Conservation (phyloP, 768 basidiomycete genomes). For the Mrakia gelida region DNA sequence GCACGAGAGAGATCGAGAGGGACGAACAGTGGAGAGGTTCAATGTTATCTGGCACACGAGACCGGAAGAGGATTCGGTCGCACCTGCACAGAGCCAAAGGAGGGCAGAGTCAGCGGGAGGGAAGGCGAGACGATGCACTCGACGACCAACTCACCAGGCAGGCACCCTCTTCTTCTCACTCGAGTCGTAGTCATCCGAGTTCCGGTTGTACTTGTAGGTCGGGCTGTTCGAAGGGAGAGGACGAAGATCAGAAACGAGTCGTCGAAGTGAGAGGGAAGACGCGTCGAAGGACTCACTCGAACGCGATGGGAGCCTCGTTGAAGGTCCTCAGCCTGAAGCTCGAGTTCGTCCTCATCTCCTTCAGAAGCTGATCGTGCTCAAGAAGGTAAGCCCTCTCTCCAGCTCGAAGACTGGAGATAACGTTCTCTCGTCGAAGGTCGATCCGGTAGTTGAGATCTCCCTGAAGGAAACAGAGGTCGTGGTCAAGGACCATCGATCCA, state of each 20-base stretch:
- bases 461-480: slow-evolving; percentile 88
- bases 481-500: slow-evolving; percentile 87
- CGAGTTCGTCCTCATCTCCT: slow-evolving; percentile 84
- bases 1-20: slow-evolving; percentile 54
- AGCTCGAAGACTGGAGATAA: slow-evolving; percentile 64
- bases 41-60: slow-evolving; percentile 46
- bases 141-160: slow-evolving; percentile 59
- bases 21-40: slow-evolving; percentile 38
- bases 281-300: slow-evolving; percentile 60
- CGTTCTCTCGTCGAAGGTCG: slow-evolving; percentile 80
- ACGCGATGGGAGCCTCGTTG: slow-evolving; percentile 70
- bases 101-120: not conserved
- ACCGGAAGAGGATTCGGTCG: slow-evolving; percentile 80
- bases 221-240: slow-evolving; percentile 6
- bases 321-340: slow-evolving; percentile 79
- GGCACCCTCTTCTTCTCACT: slow-evolving; percentile 84
- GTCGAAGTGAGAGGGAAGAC: slow-evolving; percentile 58
- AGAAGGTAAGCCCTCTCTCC: slow-evolving; percentile 63
- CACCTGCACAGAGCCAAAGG: slow-evolving; percentile 49
- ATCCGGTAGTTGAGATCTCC: slow-evolving; percentile 98
- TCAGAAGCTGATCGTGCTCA: slow-evolving; percentile 74
- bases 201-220: slow-evolving; percentile 60
- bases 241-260: not conserved
- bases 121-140: slow-evolving; percentile 14
- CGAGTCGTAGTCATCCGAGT: slow-evolving; percentile 72